Base-by-base conservation (phyloP, 2,329 filamentous ascomycete species). In the Penicillium sp. region DNA sequence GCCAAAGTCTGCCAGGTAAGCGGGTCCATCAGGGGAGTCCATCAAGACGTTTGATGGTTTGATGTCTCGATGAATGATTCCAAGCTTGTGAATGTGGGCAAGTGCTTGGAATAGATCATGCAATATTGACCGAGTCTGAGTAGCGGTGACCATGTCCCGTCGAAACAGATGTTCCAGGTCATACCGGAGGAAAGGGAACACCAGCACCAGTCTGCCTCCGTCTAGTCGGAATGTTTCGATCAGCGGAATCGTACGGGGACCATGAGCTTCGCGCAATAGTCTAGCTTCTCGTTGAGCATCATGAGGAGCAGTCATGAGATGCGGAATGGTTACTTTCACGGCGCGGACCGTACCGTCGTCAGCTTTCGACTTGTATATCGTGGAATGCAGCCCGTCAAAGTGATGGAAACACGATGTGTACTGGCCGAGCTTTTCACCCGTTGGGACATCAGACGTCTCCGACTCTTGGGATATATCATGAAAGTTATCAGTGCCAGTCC, bases 1-100 rank as follows among this genome's bases (percentile, higher is more conserved):
- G 46, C 94, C 93, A 74, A 99, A 97, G 70, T 99, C 94, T 33
- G 90, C 85, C 2, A 99, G 79, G 61, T 86, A 88, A 3, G 89
- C 89, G 4, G 90, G 88, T 0, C 88, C 89, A 6, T 81, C 76
- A 0, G 81, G 75, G 0, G 86, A 84, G 39, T 81, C 76, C 42
- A 96, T 80, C 8, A 96, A 78, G 33, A 99, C 81, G 48, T 96
- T 95, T 0, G 90, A 91, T 0, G 94, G 94, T 67, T 99, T 99
- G 67, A 99, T 77, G 67, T 99, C 94, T 51, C 94, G 86, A 70
- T 99, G 94, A 49, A 99, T 87, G 52, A 99, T 91, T 7, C 85
- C 87, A 23, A 84, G 74, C 7, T 70, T 62, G 68, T 99, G 94
- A 2, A 96, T 77, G 62, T 88, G 81, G 2, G 74, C 75, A 2